Conservation (phyloP, 495 filamentous ascomycete species). For the Aspergillus funiculosus region DNA sequence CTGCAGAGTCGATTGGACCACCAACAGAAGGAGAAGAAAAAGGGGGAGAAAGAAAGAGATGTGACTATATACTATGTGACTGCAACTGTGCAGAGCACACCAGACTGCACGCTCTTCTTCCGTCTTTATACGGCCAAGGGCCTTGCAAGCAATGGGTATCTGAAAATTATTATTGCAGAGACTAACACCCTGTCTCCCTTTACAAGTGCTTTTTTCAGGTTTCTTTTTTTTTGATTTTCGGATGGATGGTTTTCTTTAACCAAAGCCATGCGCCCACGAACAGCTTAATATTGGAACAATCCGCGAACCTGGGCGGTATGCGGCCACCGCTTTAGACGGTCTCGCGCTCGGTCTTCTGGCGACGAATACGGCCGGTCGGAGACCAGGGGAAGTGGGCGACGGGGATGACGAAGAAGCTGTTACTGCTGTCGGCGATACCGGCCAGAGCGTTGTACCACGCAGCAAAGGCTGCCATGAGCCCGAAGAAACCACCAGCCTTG, state of each 20-base stretch:
- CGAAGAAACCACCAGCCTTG: conserved; percentile 84
- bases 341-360: conserved; percentile 41
- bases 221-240: too few relatives aligned
- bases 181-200: conserved; percentile 3
- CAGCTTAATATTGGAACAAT: too few relatives aligned
- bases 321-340: conserved; percentile 22
- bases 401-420: conserved; percentile 94
- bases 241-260: too few relatives aligned
- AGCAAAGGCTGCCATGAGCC: conserved; percentile 78
- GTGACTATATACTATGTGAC: background rate
- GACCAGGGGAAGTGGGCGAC: conserved; percentile 98
- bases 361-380: conserved; percentile 64
- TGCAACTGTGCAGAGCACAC: conserved; percentile 3
- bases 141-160: conserved; percentile 35
- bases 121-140: conserved; percentile 10
- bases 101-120: background rate
- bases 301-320: background rate
- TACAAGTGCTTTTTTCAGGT: too few relatives aligned
- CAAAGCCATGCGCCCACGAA: too few relatives aligned
- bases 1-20: background rate
- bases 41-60: too few relatives aligned
- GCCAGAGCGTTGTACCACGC: conserved; percentile 97
- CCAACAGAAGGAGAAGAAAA: too few relatives aligned
- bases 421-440: conserved; percentile 80
- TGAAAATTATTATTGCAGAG: conserved; percentile 20